A percentile compares a stretch with the other conserved stretches of the same genome.
Conservation (phyloP, 225 moss, liverwort and hornwort genomes). For the Bryum argenteum region DNA sequence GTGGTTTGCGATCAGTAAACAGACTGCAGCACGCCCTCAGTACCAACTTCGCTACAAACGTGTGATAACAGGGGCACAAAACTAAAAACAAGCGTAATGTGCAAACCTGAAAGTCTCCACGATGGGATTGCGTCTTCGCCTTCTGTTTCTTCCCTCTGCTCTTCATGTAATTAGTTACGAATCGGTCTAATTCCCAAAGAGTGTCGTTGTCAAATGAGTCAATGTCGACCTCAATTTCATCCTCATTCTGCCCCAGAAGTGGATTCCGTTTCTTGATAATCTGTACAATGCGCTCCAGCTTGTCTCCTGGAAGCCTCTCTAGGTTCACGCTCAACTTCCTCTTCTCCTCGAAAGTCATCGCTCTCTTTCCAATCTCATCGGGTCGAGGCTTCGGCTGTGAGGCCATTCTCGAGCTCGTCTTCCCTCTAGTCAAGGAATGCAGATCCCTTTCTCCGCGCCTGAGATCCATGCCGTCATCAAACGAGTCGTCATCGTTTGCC, state of each 20-base stretch:
- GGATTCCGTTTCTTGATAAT: constrained; percentile 74
- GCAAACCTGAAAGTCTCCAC: constrained; percentile 49
- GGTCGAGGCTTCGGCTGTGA: constrained; percentile 69
- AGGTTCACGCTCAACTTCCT: constrained; percentile 69
- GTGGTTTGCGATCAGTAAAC: neutral
- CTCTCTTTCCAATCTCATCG: constrained; percentile 62
- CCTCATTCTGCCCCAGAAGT: constrained; percentile 55
- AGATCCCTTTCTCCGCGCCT: constrained; percentile 57
- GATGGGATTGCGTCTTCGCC: constrained; percentile 38
- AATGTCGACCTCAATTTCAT: constrained; percentile 76
- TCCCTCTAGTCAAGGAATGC: constrained; percentile 46
- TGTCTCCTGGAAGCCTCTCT: constrained; percentile 68
- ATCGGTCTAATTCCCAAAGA: constrained; percentile 80
- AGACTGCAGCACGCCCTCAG: too few species aligned
- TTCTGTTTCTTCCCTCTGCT: constrained; percentile 66
- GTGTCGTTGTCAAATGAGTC: constrained; percentile 80
- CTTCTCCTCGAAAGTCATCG: constrained; percentile 79
- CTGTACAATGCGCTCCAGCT: constrained; percentile 82
- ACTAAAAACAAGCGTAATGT: accelerated
- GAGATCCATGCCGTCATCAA: constrained; percentile 39
- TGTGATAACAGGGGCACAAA: accelerated
- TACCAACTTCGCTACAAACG: neutral
- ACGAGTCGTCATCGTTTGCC: constrained; percentile 48
- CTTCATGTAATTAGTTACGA: constrained; percentile 80
- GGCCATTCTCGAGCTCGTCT: constrained; percentile 39